Evolutionary conservation across 805 yeast species (phyloP).

Genomic region (Wickerhamiella allomyrinae): DNA sequence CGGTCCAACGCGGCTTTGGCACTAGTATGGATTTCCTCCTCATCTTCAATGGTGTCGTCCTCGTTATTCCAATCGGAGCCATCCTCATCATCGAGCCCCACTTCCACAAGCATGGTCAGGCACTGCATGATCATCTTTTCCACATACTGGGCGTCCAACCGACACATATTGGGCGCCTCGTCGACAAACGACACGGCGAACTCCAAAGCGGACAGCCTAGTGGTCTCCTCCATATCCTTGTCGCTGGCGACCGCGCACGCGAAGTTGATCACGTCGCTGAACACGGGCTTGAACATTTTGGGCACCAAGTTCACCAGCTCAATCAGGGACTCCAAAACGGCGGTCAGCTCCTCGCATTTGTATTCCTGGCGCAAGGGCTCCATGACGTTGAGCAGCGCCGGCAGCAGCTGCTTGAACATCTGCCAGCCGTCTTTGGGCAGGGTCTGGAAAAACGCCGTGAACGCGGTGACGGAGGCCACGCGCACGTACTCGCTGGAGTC

Average conservation of each 20-base stretch:
- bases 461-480: slow-evolving; percentile 83
- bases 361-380: slow-evolving; percentile 72
- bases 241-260: slow-evolving; percentile 73
- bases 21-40: slow-evolving; percentile 74
- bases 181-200: slow-evolving; percentile 82
- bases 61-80: slow-evolving; percentile 76
- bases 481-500: slow-evolving; percentile 73
- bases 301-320: slow-evolving; percentile 91
- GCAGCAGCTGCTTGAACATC: slow-evolving; percentile 60
- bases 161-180: slow-evolving; percentile 91
- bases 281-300: slow-evolving; percentile 83
- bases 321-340: slow-evolving; percentile 77
- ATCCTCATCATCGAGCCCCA: slow-evolving; percentile 77
- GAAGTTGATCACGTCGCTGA: slow-evolving; percentile 74
- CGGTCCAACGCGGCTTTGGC: slow-evolving; percentile 94
- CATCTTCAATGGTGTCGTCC: slow-evolving; percentile 67
- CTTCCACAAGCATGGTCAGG: slow-evolving; percentile 79
- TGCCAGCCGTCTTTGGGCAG: slow-evolving; percentile 73
- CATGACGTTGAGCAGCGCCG: slow-evolving; percentile 69
- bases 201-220: slow-evolving; percentile 81
- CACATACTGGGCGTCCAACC: slow-evolving; percentile 57
- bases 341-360: slow-evolving; percentile 66
- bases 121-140: slow-evolving; percentile 58
- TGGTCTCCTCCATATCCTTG: slow-evolving; percentile 59
- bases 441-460: slow-evolving; percentile 74